These are phyloP conservation scores for Phytophthora sansomeana DNA, from an alignment of 352 stramenopile genomes.

Conservation along the genomic window DNA sequence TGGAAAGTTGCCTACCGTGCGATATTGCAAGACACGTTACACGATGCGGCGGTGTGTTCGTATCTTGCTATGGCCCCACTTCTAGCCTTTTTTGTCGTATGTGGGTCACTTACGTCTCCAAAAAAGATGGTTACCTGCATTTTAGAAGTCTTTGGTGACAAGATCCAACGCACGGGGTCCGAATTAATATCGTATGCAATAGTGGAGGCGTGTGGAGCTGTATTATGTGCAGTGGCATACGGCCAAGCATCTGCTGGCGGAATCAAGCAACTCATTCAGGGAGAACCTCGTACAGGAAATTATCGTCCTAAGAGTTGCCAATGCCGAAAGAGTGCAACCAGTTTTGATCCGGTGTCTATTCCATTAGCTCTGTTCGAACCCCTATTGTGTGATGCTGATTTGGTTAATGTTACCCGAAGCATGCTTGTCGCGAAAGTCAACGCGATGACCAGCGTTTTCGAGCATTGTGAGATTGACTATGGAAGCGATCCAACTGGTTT, in stretches of 20 bases:
- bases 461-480: conserved; percentile 53
- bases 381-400: conserved; percentile 28
- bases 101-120: conserved; percentile 38
- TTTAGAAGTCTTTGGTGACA: conserved; percentile 49
- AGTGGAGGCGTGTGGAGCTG: conserved; percentile 40
- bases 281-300: conserved; percentile 7
- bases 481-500: conserved; percentile 29
- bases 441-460: conserved; percentile 45
- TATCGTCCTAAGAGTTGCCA: conserved; percentile 27
- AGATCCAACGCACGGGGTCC: conserved; percentile 41
- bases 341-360: conserved; percentile 30
- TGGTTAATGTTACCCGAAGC: conserved; percentile 5
- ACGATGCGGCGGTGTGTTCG: conserved; percentile 33
- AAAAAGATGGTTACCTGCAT: conserved; percentile 52
- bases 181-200: conserved; percentile 36
- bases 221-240: conserved; percentile 46
- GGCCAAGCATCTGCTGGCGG: conserved; percentile 29
- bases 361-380: conserved; percentile 43
- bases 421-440: conserved; percentile 34
- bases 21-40: conserved; percentile 43
- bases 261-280: not conserved
- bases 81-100: conserved; percentile 51
- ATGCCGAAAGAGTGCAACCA: conserved; percentile 27
- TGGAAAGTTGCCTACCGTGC: conserved; percentile 48
- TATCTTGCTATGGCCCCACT: conserved; percentile 52